Evolutionary conservation across 305 asterid genomes (phyloP).

Genomic region (Fraxinus platypoda): DNA sequence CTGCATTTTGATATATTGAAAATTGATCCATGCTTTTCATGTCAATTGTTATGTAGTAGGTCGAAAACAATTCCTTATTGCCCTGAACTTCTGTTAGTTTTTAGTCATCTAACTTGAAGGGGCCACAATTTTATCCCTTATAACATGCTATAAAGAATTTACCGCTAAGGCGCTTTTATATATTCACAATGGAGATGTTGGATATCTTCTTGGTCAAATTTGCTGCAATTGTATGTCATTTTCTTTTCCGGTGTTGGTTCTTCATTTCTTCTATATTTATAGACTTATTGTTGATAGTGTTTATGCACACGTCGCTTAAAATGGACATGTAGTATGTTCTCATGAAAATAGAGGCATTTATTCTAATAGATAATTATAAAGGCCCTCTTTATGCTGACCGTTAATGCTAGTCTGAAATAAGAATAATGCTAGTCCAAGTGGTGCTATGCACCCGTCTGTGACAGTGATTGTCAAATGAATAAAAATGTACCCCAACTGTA

Average conservation of each 20-base stretch:
- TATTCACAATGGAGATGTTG: conserved; percentile 12
- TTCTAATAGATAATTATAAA: conserved; percentile 4
- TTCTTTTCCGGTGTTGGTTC: neutral
- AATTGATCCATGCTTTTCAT: conserved; percentile 12
- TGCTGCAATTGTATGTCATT: neutral
- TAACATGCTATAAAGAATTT: neutral
- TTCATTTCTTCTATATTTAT: conserved; percentile 1
- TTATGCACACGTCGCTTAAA: neutral
- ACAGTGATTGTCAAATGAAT: neutral
- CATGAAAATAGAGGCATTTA: conserved; percentile 12
- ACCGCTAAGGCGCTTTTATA: conserved; percentile 11
- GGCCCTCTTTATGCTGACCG: neutral
- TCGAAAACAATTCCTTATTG: conserved; percentile 5
- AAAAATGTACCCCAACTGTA: neutral
- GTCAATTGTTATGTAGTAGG: conserved; percentile 15
- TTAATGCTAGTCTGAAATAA: conserved; percentile 4
- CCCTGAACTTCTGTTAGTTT: neutral
- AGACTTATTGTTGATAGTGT: neutral
- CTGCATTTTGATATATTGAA: neutral
- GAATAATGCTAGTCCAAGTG: neutral
- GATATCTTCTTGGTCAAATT: conserved; percentile 12
- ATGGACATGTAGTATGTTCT: neutral
- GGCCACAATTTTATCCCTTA: neutral
- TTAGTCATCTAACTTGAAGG: conserved; percentile 2
- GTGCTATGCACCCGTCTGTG: neutral